These are phyloP conservation scores for Entomortierella parvispora DNA, from an alignment of 192 early-diverging fungal species.

Conservation along the genomic window DNA sequence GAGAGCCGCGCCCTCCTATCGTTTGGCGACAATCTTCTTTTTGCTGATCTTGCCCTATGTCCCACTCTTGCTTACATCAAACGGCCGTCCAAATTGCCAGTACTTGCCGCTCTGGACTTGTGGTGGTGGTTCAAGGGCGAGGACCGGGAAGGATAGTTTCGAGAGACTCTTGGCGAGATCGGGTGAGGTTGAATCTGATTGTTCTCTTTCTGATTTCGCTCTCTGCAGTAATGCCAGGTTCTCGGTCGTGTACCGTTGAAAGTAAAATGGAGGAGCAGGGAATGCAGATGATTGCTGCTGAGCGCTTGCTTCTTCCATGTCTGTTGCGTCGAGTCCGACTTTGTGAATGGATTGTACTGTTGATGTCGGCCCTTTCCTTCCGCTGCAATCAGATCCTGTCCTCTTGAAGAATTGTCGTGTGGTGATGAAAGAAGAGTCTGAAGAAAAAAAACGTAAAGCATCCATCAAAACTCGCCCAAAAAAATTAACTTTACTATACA, in stretches of 20 bases:
- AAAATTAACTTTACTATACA: too few relatives aligned
- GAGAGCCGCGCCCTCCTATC: too few relatives aligned
- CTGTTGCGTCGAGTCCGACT: not conserved
- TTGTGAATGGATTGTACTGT: too few relatives aligned
- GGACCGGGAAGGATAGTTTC: constrained; percentile 55
- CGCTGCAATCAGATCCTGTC: too few relatives aligned
- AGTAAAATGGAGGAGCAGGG: constrained; percentile 77
- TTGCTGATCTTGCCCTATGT: not conserved
- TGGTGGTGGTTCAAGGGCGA: constrained; percentile 67
- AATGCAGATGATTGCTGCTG: constrained; percentile 59
- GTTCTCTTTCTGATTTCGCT: constrained; percentile 13
- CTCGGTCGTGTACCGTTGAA: constrained; percentile 67
- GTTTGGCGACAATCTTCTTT: not conserved
- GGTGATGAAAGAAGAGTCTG: too few relatives aligned
- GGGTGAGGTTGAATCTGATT: constrained; percentile 22
- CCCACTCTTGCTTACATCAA: constrained; percentile 60
- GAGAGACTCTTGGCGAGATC: constrained; percentile 27
- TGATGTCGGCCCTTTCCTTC: too few relatives aligned
- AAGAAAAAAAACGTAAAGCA: too few relatives aligned
- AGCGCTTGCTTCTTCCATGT: constrained; percentile 40
- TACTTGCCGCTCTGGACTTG: constrained; percentile 64
- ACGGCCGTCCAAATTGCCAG: constrained; percentile 72
- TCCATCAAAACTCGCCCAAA: too few relatives aligned
- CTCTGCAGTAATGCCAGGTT: constrained; percentile 61
- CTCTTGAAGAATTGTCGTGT: too few relatives aligned